Base-by-base conservation (phyloP, 1,139 yeast genomes). In the Pichia inconspicua region DNA sequence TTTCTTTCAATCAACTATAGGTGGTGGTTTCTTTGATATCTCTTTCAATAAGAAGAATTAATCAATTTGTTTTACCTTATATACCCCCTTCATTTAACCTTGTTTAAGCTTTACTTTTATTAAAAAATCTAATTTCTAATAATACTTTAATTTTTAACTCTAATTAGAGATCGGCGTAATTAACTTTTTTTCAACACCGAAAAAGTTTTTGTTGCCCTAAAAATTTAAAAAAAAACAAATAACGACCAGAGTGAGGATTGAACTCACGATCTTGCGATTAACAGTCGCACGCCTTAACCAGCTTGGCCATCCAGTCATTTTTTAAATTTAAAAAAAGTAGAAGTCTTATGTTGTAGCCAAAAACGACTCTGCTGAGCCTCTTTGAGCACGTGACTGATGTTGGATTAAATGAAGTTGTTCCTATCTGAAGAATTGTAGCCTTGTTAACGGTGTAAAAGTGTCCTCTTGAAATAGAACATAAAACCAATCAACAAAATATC, bases 11-110 rank as follows among this genome's bases (percentile, higher is more conserved):
- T 51, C 61, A 37, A 51, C 52, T 38, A 15, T 60, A 19, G 58
- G 57, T 28, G 67, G 67, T 42, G 65, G 64, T 32, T 56, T 56
- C 58, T 58, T 64, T 52, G 60, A 61, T 51, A 43, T 64, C 38
- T 55, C 65, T 11, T 58, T 58, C 57, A 59, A 51, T 54, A 62
- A 61, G 47, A 58, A 56, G 36, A 50, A 52, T 15, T 53, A 44
- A 50, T 10, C 8, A 9, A 34, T 27, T 22, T 27, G 3, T 5
- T 27, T 27, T 9, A 19, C 9, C 15, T 12, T 22, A 25, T 14
- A 15, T 37, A 15, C 40, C 40, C 27, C 22, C 22, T 17, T 19
- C 11, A 9, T 22, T 37, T 37, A 12, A 37, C 27, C n/a, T 37
- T 19, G 27, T 37, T 22, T 37, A 37, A 19, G 34, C 40, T 37